Evolutionary conservation across 441 rosid species (phyloP).

Genomic region (Adansonia gregorii): DNA sequence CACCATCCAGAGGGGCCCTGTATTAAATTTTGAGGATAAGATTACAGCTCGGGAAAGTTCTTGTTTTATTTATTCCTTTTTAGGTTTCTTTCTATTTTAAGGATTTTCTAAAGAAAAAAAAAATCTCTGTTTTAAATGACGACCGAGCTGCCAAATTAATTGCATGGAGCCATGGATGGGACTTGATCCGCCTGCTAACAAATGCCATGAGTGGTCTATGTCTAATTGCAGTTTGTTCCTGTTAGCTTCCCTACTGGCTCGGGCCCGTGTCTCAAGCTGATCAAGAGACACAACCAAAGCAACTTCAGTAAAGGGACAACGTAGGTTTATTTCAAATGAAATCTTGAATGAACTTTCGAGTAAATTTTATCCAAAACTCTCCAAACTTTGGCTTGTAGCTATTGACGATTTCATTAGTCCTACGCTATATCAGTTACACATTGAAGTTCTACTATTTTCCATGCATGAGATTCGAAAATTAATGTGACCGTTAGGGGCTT

Average conservation of each 20-base stretch:
- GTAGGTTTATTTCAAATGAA: not conserved
- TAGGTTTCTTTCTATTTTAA: constrained; percentile 39
- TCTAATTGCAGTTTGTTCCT: not conserved
- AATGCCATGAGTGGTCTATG: not conserved
- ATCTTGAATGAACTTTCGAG: too few species aligned
- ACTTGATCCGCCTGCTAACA: not conserved
- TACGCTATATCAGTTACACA: too few species aligned
- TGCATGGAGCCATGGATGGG: not conserved
- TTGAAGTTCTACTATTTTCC: too few species aligned
- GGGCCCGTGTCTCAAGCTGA: not conserved
- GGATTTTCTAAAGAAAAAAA: constrained; percentile 29
- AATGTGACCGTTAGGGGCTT: too few species aligned
- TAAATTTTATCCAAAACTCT: too few species aligned
- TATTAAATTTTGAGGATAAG: not conserved
- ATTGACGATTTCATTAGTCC: too few species aligned
- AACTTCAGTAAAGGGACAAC: not conserved
- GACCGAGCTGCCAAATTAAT: not conserved
- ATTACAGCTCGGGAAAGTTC: not conserved
- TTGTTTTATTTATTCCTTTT: too few species aligned
- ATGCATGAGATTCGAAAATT: too few species aligned
- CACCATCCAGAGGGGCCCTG: not conserved
- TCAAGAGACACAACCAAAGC: too few species aligned
- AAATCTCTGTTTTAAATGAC: not conserved
- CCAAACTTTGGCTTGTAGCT: too few species aligned
- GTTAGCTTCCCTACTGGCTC: not conserved